Percentiles rank a stretch among this genome's conserved stretches.
phyloP scores from a whole-genome alignment of 1,284 basidiomycete species.

The Ganoderma boninense region DNA sequence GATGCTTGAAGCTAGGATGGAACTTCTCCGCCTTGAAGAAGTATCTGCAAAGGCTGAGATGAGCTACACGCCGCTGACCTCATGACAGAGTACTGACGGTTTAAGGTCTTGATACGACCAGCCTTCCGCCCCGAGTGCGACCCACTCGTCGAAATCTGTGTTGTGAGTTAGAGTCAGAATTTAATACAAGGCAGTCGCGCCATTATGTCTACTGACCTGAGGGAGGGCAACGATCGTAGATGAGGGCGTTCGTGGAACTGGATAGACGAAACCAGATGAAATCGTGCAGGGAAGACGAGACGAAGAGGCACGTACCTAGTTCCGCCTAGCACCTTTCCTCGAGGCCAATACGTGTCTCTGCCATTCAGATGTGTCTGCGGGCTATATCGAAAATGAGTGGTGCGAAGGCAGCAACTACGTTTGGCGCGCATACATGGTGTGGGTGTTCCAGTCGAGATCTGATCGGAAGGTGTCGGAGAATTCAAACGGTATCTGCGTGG shows the following conservation, averaged over 20 bases:
- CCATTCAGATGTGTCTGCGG: conserved; percentile 27
- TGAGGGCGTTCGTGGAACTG: conserved; percentile 31
- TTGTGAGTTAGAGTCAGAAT: background rate
- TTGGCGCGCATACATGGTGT: background rate
- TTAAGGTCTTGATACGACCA: conserved; percentile 47
- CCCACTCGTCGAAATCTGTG: conserved; percentile 52
- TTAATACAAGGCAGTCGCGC: background rate
- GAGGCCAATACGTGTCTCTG: conserved; percentile 26
- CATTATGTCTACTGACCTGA: conserved; percentile 17
- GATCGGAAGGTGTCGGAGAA: background rate
- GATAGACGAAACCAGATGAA: background rate
- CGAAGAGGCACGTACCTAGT: conserved; percentile 21
- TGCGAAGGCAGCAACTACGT: too few species aligned
- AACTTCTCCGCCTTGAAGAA: conserved; percentile 40
- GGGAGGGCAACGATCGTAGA: conserved; percentile 33
- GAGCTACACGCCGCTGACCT: background rate
- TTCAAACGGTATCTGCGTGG: background rate
- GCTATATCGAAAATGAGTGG: conserved; percentile 3
- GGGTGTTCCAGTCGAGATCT: background rate
- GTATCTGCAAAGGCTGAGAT: conserved; percentile 35
- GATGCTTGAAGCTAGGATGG: background rate
- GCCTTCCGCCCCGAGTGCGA: conserved; percentile 43
- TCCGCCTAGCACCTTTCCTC: conserved; percentile 33
- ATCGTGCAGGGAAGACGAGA: too few species aligned
- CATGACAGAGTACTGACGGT: conserved; percentile 33